Evolutionary conservation across 1,284 basidiomycete species (phyloP), one percentile per base, ranked within the genome.

Genomic region (Rhodotorula sp.): DNA sequence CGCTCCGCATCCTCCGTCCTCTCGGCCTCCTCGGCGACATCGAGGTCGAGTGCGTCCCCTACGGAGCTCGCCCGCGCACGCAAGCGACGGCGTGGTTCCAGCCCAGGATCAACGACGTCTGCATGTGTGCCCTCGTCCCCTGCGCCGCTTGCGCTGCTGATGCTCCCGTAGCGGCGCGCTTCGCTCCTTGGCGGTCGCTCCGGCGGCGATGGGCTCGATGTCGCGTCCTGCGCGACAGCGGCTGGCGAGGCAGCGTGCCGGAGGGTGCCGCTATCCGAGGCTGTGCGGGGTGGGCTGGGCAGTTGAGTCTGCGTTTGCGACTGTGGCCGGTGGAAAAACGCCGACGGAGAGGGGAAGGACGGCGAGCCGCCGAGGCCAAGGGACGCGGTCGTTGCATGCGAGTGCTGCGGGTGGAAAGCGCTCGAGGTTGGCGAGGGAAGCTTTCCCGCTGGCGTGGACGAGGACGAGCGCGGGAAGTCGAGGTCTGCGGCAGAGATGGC

Each of bases 181-280:
- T 64, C 56, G 29, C 64, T 70, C 57, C 64, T 64, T 7, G 69
- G 64, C 46, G 69, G 69, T 7, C 64, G 46, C 46, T 48, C 46
- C 4, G 46, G 46, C 3, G 21, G 46, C 5, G n/a, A 17, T 17
- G 29, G 17, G 29, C 53, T 32, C 29, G 8, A 27, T 6, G 15
- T 22, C 21, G 54, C 15, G 17, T 27, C 37, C 13, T 57, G 56
- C 36, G 15, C 37, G 27, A 13, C 12, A 10, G 56, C 10, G 36
- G 27, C 34, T 27, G 22, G 36, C 10, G 21, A 25, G 1, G 34
- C 9, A 1, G 56, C 53, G 32, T 13, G 32, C 10, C 53, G 32
- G 3, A 32, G 32, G 19, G 36, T 54, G 21, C 53, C 53, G 29
- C 32, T 54, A 7, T 54, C 32, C 17, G 21, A 34, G 4, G 53